These are phyloP conservation scores for Trichoderma sp. DNA, from an alignment of 2,329 filamentous ascomycete species.

Conservation along the genomic window DNA sequence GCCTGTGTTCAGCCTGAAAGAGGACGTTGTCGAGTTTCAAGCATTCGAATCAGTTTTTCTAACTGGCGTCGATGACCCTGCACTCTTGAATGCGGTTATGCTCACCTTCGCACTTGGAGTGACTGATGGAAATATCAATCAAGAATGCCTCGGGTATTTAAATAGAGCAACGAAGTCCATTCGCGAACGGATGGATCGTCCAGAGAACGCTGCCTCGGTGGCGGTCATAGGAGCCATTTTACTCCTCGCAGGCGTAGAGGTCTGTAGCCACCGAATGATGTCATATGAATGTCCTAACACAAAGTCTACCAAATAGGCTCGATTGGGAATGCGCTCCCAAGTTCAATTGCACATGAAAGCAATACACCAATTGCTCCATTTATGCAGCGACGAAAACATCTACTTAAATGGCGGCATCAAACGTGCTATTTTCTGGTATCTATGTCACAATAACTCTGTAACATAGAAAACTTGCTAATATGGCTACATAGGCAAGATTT, in stretches of 20 bases:
- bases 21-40: neutral
- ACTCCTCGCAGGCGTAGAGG: neutral
- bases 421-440: neutral
- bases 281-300: neutral
- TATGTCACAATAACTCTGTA: no score
- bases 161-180: neutral
- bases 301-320: neutral
- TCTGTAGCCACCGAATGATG: neutral
- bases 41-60: neutral
- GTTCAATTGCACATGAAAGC: neutral
- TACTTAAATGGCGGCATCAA: neutral
- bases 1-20: neutral
- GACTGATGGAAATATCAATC: neutral
- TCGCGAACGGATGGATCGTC: neutral
- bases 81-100: neutral
- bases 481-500: neutral
- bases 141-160: neutral
- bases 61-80: neutral
- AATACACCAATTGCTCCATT: neutral
- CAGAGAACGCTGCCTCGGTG: neutral
- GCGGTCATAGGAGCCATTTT: neutral
- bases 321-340: neutral
- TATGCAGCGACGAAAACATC: neutral
- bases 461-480: neutral
- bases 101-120: neutral